phyloP scores from a whole-genome alignment of 2,329 filamentous ascomycete species.

The Penicillium hesseltinei region DNA sequence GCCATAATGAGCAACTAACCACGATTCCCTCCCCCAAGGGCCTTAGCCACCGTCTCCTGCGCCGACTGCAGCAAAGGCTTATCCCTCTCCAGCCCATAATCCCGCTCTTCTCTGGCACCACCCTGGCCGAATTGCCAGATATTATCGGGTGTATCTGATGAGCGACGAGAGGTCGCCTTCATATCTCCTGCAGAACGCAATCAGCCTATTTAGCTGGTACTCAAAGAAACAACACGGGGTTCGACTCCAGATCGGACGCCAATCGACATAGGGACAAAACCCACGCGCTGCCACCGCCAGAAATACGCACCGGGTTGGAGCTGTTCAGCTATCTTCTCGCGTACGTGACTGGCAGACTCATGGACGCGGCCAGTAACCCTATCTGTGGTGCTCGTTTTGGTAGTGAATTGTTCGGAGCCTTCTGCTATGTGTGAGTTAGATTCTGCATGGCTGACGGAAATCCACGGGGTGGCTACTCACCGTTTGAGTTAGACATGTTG shows the following conservation, averaged over 20 bases:
- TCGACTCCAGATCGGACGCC: background rate
- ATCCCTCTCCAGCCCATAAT: conserved; percentile 4
- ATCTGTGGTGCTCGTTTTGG: conserved; percentile 15
- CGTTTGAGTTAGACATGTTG: conserved; percentile 11
- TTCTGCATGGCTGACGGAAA: background rate
- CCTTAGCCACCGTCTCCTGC: conserved; percentile 28
- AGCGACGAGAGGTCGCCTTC: conserved; percentile 14
- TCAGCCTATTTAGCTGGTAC: background rate
- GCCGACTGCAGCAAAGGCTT: conserved; percentile 18
- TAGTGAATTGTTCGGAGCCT: conserved; percentile 17
- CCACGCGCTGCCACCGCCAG: no score
- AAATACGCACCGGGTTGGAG: conserved; percentile 24
- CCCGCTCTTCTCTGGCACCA: background rate
- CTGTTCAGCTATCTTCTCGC: conserved; percentile 16
- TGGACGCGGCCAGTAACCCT: conserved; percentile 8
- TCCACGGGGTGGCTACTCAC: background rate
- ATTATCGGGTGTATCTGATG: conserved; percentile 20
- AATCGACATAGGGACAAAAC: background rate
- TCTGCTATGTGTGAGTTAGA: conserved; percentile 9
- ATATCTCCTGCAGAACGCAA: conserved; percentile 16
- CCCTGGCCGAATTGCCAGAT: conserved; percentile 10
- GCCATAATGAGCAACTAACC: conserved; percentile 9
- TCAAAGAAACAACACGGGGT: background rate
- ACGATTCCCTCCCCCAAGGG: conserved; percentile 25
- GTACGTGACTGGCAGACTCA: conserved; percentile 21